phyloP scores from a whole-genome alignment of 2,329 filamentous ascomycete genomes.

The Phaeosphaeria sp. region DNA sequence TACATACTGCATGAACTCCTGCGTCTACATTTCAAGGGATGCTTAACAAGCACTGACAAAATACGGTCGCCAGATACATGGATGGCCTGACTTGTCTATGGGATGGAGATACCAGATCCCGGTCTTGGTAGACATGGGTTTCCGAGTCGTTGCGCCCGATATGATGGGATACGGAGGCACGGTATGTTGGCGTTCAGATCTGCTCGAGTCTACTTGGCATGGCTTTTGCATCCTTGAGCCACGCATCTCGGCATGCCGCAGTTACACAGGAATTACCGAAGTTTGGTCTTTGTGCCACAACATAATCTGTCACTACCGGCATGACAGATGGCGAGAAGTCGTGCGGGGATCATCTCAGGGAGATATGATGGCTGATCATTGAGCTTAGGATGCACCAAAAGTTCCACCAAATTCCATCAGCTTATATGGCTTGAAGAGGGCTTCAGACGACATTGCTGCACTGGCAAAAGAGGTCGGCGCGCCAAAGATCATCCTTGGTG shows the following conservation, averaged over 20 bases:
- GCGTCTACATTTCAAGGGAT: slow-evolving; percentile 1
- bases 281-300: not conserved
- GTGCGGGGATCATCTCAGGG: not conserved
- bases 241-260: not conserved
- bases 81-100: slow-evolving; percentile 82
- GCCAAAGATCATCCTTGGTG: slow-evolving; percentile 76
- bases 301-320: not conserved
- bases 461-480: slow-evolving; percentile 67
- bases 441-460: slow-evolving; percentile 74
- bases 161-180: slow-evolving; percentile 87
- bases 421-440: slow-evolving; percentile 74
- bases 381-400: slow-evolving; percentile 49
- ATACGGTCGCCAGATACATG: slow-evolving; percentile 64
- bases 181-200: slow-evolving; percentile 46
- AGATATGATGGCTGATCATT: slow-evolving; percentile 20
- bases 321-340: not conserved
- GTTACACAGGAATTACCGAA: not conserved
- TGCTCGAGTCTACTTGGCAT: not conserved
- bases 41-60: not conserved
- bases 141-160: slow-evolving; percentile 83
- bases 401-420: slow-evolving; percentile 67
- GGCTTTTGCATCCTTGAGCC: not conserved
- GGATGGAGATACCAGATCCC: slow-evolving; percentile 94
- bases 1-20: not conserved
- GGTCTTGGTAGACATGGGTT: slow-evolving; percentile 71